phyloP scores from a whole-genome alignment of 305 asterid species.

The Plantago coronopus region DNA sequence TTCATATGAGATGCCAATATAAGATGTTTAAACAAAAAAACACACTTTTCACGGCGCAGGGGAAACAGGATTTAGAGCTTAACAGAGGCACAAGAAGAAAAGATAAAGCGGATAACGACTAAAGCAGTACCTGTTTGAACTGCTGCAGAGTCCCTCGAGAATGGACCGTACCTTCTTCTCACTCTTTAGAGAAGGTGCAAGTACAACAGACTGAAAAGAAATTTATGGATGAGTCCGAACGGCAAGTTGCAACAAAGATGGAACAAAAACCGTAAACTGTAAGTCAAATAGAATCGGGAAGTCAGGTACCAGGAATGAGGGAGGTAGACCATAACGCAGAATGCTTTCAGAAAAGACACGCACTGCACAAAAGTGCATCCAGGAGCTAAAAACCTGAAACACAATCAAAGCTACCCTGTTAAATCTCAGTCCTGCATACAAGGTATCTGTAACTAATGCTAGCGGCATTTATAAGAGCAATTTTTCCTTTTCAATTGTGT shows the following conservation, averaged over 20 bases:
- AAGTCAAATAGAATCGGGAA: conserved; percentile 3
- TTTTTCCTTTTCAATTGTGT: too few species aligned
- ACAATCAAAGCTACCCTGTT: conserved; percentile 15
- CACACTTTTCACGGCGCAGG: background rate
- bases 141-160: conserved; percentile 61
- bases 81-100: background rate
- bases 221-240: conserved; percentile 16
- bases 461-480: background rate
- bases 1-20: too few species aligned
- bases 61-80: too few species aligned
- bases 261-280: background rate
- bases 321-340: conserved; percentile 93
- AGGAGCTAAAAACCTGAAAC: conserved; percentile 87
- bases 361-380: conserved; percentile 99
- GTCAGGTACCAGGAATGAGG: conserved; percentile 67
- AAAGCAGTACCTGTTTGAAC: conserved; percentile 60
- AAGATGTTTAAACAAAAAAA: too few species aligned
- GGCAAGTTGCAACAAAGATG: conserved; percentile 9
- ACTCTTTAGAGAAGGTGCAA: conserved; percentile 70
- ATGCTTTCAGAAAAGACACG: conserved; percentile 94
- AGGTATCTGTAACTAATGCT: conserved; percentile 3
- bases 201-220: conserved; percentile 68
- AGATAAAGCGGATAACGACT: background rate
- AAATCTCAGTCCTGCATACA: conserved; percentile 10
- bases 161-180: conserved; percentile 87